Evolutionary conservation across 176 grass and related monocot species (phyloP).

Genomic region (Zoysia pacifica): DNA sequence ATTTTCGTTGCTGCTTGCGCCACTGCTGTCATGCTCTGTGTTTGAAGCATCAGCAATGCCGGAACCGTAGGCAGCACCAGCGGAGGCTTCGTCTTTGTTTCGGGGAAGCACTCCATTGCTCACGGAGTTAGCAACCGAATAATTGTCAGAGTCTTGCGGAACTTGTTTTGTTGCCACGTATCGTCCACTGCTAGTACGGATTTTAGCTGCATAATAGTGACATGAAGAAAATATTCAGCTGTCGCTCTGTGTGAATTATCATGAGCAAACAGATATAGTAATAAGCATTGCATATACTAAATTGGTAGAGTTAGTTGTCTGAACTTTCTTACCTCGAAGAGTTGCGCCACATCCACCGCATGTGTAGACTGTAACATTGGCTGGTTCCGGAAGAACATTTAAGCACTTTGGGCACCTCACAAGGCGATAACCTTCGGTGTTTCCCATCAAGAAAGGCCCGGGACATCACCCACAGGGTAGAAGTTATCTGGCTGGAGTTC

Average conservation of each 20-base stretch:
- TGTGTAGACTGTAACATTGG: slow-evolving; percentile 56
- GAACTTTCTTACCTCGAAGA: slow-evolving; percentile 72
- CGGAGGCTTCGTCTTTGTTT: background rate
- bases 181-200: slow-evolving; percentile 31
- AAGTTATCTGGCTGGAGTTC: background rate
- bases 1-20: slow-evolving; percentile 18
- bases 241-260: background rate
- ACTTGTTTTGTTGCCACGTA: slow-evolving; percentile 38
- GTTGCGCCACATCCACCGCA: slow-evolving; percentile 69
- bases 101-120: slow-evolving; percentile 24
- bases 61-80: background rate
- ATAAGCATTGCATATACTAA: background rate
- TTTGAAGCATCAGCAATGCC: background rate
- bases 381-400: slow-evolving; percentile 65
- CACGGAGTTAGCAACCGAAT: slow-evolving; percentile 25
- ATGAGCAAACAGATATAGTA: background rate
- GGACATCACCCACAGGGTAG: slow-evolving; percentile 40
- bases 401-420: slow-evolving; percentile 87
- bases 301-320: background rate
- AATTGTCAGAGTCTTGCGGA: slow-evolving; percentile 26
- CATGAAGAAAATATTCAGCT: slow-evolving; percentile 28
- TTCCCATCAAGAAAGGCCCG: slow-evolving; percentile 46
- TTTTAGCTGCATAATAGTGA: slow-evolving; percentile 62
- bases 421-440: slow-evolving; percentile 43
- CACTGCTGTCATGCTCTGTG: slow-evolving; percentile 9